phyloP scores from a whole-genome alignment of 345 rosid species.

The Eucalyptus brandiana region DNA sequence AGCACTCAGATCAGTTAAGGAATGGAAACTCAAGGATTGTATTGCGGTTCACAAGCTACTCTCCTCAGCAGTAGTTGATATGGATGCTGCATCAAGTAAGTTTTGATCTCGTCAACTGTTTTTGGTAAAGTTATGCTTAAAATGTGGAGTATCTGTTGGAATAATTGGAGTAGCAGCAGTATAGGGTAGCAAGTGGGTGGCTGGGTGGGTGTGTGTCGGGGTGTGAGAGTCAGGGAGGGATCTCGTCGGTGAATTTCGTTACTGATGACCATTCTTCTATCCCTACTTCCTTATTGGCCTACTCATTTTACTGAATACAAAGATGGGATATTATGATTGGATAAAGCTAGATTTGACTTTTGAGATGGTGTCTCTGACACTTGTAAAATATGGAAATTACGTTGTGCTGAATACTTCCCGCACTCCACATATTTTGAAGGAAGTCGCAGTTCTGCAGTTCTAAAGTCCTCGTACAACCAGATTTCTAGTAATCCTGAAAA shows the following conservation, averaged over 20 bases:
- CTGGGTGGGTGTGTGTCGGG: background rate
- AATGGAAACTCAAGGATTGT: slow-evolving; percentile 88
- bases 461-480: slow-evolving; percentile 32
- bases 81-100: slow-evolving; percentile 82
- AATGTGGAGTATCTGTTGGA: background rate
- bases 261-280: background rate
- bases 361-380: background rate
- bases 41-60: slow-evolving; percentile 65
- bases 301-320: background rate
- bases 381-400: slow-evolving; percentile 39
- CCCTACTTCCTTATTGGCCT: background rate
- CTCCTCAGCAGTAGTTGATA: slow-evolving; percentile 29
- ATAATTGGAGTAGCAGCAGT: background rate
- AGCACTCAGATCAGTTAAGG: slow-evolving; percentile 44
- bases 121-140: background rate
- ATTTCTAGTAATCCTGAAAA: slow-evolving; percentile 29
- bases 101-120: background rate
- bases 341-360: background rate
- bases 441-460: slow-evolving; percentile 40
- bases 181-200: background rate
- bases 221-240: background rate
- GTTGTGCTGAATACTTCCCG: slow-evolving; percentile 60
- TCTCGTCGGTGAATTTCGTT: background rate
- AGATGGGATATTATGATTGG: background rate
- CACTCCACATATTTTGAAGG: slow-evolving; percentile 82